Base-by-base conservation (phyloP, 2,329 filamentous ascomycete species). In the Septoria petroselini region DNA sequence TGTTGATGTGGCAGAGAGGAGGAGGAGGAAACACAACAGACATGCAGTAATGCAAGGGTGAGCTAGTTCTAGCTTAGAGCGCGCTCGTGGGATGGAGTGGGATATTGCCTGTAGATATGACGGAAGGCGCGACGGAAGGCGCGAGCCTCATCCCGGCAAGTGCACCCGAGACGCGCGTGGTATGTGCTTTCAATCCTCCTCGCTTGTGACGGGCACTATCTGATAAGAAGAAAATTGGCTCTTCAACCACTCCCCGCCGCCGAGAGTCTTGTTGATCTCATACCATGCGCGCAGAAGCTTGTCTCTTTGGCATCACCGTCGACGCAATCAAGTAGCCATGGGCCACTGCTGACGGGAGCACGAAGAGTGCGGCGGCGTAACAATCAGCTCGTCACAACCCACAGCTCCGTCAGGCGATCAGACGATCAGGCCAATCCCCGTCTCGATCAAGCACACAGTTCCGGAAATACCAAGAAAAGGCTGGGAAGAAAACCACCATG, bases 271-370 rank as follows among this genome's bases (percentile, higher is more conserved):
- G 30, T n/a, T 12, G 18, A 17, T 19, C 21, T 15, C 30, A 31
- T 34, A 37, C 18, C 33, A 52, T 52, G 44, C 44, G 50, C 31
- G 23, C 23, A 35, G 31, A 19, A 39, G 41, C 45, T 30, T 41
- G 41, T 53, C 40, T 31, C 12, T 35, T 27, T 17, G 50, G 45
- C 14, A 14, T 53, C 29, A 38, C 37, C 18, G 35, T 45, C 40
- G 45, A 53, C 40, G 30, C 45, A 31, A 41, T 49, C 46, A 52
- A 53, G 50, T 55, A 52, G 41, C 25, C 41, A 55, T 53, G 47
- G 27, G 31, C 19, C 25, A 19, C 42, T 45, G 39, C 41, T 52
- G 44, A 52, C 44, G 7, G 41, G 39, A 25, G 37, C 19, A 37
- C 19, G 37, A 30, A 43, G 31, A 25, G 29, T 21, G 45, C 39